phyloP scores from a whole-genome alignment of 257 asterid genomes.

The Leptodermis oblonga region DNA sequence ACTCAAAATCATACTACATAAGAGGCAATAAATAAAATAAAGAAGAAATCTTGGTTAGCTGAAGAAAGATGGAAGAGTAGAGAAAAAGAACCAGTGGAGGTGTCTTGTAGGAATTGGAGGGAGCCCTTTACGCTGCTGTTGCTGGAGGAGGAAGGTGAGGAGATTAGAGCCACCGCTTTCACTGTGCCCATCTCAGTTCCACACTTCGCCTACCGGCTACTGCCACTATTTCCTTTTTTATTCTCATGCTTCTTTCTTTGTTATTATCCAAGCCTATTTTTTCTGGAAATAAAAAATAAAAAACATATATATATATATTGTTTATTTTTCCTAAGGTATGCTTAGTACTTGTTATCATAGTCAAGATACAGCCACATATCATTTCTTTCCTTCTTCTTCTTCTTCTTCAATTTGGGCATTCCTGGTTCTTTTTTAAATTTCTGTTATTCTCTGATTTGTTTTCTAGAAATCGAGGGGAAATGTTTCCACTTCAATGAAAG shows the following conservation, averaged over 20 bases:
- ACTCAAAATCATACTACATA: not conserved
- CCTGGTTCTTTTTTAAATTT: too few relatives aligned
- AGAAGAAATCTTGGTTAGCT: not conserved
- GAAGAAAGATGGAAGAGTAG: not conserved
- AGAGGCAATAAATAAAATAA: not conserved
- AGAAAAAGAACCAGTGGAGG: slow-evolving; percentile 38
- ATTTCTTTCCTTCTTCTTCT: too few relatives aligned
- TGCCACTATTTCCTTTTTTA: not conserved
- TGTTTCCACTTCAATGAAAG: too few relatives aligned
- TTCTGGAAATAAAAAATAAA: too few relatives aligned
- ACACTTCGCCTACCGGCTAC: not conserved
- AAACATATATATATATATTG: not conserved
- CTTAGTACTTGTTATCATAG: too few relatives aligned
- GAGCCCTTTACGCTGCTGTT: slow-evolving; percentile 53
- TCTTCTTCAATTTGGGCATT: too few relatives aligned
- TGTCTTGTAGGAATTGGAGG: slow-evolving; percentile 53
- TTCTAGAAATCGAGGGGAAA: too few relatives aligned
- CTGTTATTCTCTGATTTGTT: too few relatives aligned
- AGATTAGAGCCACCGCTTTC: slow-evolving; percentile 80
- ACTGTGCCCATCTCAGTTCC: slow-evolving; percentile 37
- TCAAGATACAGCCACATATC: too few relatives aligned
- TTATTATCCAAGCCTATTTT: not conserved
- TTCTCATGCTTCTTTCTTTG: not conserved
- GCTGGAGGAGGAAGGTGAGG: slow-evolving; percentile 45
- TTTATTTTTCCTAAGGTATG: not conserved